Evolutionary conservation across 2,329 filamentous ascomycete genomes (phyloP), one percentile per base, ranked within the genome.

Genomic region (Alternaria solani): DNA sequence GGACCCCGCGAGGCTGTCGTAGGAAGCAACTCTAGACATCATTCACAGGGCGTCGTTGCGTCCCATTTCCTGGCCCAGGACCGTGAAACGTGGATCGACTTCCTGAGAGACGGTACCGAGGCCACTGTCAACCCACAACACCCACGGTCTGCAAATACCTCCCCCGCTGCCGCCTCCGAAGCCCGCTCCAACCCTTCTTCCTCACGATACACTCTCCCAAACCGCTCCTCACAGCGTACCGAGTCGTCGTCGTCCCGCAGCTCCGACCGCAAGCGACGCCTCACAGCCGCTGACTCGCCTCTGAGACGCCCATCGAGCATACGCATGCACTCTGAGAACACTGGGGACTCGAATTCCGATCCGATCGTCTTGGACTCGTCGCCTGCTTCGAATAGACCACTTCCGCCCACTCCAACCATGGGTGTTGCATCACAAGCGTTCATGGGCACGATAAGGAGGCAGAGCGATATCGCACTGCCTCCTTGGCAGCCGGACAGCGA

Each of bases 401-500:
- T 63, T 41, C 64, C 62, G 23, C 56, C 55, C 14, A 64, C 61
- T 9, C 67, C 54, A 26, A 60, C 65, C 38, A 41, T 41, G 38
- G 38, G 38, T 0, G 51, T 55, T n/a, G 34, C 66, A 12, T 36
- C 67, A 3, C 63, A 59, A n/a, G 48, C 64, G 14, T 65, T 61
- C 46, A 46, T 55, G 2, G 41, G 38, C 7, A 14, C 61, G 8
- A 46, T 42, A 28, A 70, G 74, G 49, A 64, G 75, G 39, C 71
- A 71, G 46, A 81, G 78, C 64, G 81, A 82, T 48, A 72, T 91
- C 63, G 79, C 85, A 18, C 80, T 93, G 41, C 93, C 94, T 1
- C 84, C 84, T 58, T 98, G 94, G 94, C 94, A 97, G 80, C 91
- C 93, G 4, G 94, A 98, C 78, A 84, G 86, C 4, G 93, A 96